Base-by-base conservation (phyloP, 2,329 filamentous ascomycete species). In the Orbilia brochopaga region DNA sequence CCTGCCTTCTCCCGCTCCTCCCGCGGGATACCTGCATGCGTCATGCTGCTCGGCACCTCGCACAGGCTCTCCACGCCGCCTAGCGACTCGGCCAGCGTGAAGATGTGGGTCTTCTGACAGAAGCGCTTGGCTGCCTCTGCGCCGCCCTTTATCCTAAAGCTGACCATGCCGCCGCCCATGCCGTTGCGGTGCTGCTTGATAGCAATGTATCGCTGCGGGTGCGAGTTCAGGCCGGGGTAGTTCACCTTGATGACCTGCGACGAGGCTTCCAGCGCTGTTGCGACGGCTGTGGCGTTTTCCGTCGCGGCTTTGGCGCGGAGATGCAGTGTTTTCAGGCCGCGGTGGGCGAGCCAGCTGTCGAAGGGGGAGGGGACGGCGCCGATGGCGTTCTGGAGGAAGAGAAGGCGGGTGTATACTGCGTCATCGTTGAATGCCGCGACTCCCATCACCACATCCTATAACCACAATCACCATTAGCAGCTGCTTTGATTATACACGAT, bases 331-430 rank as follows among this genome's bases (percentile, higher is more conserved):
- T 99, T 99, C 76, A 97, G 85, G 76, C 94, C 94, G 74, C 94
- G 89, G 82, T 99, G 94, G 55, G 94, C 94, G 74, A 99, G 90
- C 94, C 94, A 99, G 82, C 89, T 92, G 84, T 99, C 94, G 78
- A 99, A 99, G 44, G 94, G 85, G 0, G 91, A 95, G 58, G 94
- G 94, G 2, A 99, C 90, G 73, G 93, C 93, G 74, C 94, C 94
- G 76, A 97, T 96, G 76, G 94, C 94, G 82, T 99, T 99, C 80
- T 99, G 94, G 42, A 99, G 85, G 84, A 97, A 99, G 57, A 86
- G 83, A 21, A 99, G 86, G 46, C 90, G 87, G 74, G 88, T 83
- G 78, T 88, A 87, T 76, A 99, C 84, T 17, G 87, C 85, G 64
- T 91, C 87, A 30, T 89, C 90, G 85, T 97, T 97, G 85, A 96